phyloP scores from a whole-genome alignment of 768 basidiomycete species.

The Rhodotorula graminis region DNA sequence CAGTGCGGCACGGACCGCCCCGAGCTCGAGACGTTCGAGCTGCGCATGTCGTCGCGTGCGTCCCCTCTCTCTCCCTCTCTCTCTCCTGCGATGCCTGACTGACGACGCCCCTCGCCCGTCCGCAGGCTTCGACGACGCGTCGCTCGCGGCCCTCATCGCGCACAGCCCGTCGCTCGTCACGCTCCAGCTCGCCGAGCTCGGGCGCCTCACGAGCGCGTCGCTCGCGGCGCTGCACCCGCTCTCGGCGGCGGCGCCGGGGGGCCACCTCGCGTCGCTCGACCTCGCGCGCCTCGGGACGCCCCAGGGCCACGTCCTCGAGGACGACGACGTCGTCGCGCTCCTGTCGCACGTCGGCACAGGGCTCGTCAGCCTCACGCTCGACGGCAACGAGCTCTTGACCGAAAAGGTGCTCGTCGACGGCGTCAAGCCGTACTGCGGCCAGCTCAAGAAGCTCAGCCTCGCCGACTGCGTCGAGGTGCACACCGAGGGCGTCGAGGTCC shows the following conservation, averaged over 20 bases:
- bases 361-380: slow-evolving; percentile 31
- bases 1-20: not conserved
- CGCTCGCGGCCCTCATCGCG: slow-evolving; percentile 58
- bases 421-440: not conserved
- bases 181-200: slow-evolving; percentile 74
- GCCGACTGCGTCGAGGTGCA: not conserved
- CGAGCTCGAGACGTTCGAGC: slow-evolving; percentile 64
- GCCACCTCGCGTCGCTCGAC: slow-evolving; percentile 59
- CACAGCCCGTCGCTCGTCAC: slow-evolving; percentile 59
- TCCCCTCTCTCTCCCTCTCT: not conserved
- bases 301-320: slow-evolving; percentile 58
- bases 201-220: slow-evolving; percentile 51
- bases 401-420: not conserved
- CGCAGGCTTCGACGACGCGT: slow-evolving; percentile 64
- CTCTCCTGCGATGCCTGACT: no score
- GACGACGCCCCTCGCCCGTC: no score
- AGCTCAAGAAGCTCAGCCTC: not conserved
- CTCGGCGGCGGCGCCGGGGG: slow-evolving; percentile 29
- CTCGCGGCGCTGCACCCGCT: slow-evolving; percentile 44
- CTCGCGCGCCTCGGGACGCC: slow-evolving; percentile 60
- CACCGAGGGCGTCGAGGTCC: slow-evolving; percentile 4
- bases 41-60: slow-evolving; percentile 51
- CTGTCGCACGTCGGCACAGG: slow-evolving; percentile 30
- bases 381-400: slow-evolving; percentile 5
- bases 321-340: slow-evolving; percentile 40